Evolutionary conservation across 768 basidiomycete genomes (phyloP).

Genomic region (Serendipita vermifera): DNA sequence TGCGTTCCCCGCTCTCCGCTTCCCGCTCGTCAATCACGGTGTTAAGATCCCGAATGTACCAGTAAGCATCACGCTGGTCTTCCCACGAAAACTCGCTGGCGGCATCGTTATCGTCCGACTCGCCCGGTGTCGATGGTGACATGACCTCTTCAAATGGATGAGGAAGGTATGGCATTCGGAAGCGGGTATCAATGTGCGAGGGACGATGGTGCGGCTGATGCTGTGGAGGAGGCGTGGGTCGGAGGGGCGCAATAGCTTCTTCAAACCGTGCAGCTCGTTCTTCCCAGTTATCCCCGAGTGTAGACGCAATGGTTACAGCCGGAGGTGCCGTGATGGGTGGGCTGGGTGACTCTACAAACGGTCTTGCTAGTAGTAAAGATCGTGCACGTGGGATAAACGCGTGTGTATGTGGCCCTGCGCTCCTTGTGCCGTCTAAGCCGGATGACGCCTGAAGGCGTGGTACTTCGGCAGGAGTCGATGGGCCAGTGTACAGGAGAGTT

Average conservation of each 20-base stretch:
- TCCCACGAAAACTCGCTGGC: slow-evolving; percentile 7
- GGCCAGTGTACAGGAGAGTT: neutral
- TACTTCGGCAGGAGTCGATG: no score
- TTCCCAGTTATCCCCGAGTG: neutral
- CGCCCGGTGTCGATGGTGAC: neutral
- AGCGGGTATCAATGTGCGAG: neutral
- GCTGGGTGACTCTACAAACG: slow-evolving; percentile 5
- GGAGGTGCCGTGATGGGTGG: neutral
- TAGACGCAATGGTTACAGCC: neutral
- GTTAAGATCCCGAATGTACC: neutral
- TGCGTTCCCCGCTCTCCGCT: neutral
- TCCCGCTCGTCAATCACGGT: slow-evolving; percentile 6
- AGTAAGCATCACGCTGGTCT: neutral
- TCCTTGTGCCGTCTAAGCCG: no score
- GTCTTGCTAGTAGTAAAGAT: neutral
- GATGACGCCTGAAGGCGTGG: no score
- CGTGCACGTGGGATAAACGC: no score
- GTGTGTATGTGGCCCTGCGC: no score
- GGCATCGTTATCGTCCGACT: neutral
- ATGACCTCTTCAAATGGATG: slow-evolving; percentile 6
- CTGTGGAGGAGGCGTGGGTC: neutral
- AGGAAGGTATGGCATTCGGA: neutral
- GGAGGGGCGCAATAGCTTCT: slow-evolving; percentile 3
- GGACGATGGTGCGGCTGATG: neutral
- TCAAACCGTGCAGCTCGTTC: neutral